These are phyloP conservation scores for Abrus precatorius DNA, from an alignment of 306 rosid species.

Conservation along the genomic window DNA sequence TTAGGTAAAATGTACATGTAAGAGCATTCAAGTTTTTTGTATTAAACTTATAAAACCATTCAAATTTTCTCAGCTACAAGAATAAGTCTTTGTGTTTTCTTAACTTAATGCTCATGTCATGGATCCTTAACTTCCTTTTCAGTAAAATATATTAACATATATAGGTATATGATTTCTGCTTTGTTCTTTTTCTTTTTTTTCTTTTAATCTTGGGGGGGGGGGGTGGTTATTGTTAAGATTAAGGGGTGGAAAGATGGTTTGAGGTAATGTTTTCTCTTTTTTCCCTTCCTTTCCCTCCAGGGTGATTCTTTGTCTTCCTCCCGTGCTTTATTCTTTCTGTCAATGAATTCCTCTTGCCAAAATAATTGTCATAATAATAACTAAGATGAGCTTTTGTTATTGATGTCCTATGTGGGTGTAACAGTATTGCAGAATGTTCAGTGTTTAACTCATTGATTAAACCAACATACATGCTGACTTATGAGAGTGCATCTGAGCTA, in stretches of 20 bases:
- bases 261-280: neutral
- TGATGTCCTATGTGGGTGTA: constrained; percentile 43
- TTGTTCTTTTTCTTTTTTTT: too few relatives aligned
- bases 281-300: neutral
- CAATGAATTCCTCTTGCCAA: constrained; percentile 20
- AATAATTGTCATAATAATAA: constrained; percentile 11
- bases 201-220: too few relatives aligned
- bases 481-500: constrained; percentile 95
- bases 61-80: neutral
- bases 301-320: constrained; percentile 9
- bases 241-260: neutral
- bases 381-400: constrained; percentile 21
- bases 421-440: constrained; percentile 93
- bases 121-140: neutral
- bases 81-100: neutral
- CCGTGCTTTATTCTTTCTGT: neutral
- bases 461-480: constrained; percentile 97
- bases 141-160: neutral
- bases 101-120: neutral
- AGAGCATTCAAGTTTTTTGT: too few relatives aligned
- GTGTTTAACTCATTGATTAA: constrained; percentile 85
- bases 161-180: neutral
- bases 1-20: neutral
- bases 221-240: neutral
- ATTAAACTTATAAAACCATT: neutral